Percentiles rank a stretch among this genome's conserved stretches.
phyloP scores from a whole-genome alignment of 2,329 filamentous ascomycete genomes.

The Diaporthe velutina region DNA sequence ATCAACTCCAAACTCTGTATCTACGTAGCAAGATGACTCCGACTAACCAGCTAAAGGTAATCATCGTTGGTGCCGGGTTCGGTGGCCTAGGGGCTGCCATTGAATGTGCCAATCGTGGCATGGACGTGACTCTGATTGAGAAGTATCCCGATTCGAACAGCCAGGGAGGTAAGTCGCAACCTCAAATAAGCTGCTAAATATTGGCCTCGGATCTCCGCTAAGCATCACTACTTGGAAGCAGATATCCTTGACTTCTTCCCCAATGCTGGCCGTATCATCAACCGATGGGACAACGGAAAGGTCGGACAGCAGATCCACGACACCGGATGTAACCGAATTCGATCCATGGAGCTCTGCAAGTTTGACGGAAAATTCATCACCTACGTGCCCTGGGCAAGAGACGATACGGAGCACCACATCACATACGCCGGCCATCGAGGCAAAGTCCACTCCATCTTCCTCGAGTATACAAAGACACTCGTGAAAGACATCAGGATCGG shows the following conservation, averaged over 20 bases:
- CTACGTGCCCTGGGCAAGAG: background rate
- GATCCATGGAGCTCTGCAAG: slow-evolving; percentile 17
- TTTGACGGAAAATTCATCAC: slow-evolving; percentile 6
- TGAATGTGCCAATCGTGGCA: slow-evolving; percentile 3
- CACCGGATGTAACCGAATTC: background rate
- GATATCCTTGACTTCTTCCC: slow-evolving; percentile 23
- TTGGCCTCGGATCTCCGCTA: background rate
- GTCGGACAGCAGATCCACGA: slow-evolving; percentile 16
- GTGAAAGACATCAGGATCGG: background rate
- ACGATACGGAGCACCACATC: background rate
- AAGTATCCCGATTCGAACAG: slow-evolving; percentile 9
- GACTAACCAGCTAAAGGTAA: background rate
- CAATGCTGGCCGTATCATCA: slow-evolving; percentile 26
- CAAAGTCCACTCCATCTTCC: slow-evolving; percentile 23
- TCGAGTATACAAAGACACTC: background rate
- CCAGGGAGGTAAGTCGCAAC: background rate
- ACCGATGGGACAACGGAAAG: slow-evolving; percentile 26
- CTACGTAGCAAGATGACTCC: background rate
- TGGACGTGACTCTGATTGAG: background rate
- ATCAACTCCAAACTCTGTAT: background rate
- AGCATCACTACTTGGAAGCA: background rate
- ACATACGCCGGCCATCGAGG: slow-evolving; percentile 19
- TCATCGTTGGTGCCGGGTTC: background rate
- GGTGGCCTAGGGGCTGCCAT: background rate
- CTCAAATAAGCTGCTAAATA: background rate